Conservation (phyloP, 2,329 filamentous ascomycete genomes). For the Dryadomyces quercus-mongolicae region DNA sequence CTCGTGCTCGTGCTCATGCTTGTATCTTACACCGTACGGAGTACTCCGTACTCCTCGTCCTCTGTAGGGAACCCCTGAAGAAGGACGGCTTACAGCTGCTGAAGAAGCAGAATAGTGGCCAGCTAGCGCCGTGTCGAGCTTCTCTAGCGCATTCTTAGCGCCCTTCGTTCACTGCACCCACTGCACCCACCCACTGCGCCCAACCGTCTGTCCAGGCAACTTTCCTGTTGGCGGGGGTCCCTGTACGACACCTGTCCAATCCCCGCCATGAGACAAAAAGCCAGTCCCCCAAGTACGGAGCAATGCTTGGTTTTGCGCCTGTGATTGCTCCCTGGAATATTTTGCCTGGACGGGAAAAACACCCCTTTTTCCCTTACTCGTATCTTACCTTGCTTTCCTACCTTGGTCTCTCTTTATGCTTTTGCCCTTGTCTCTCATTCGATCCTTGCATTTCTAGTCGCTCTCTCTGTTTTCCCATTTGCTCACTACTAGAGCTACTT, state of each 20-base stretch:
- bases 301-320: too few relatives aligned
- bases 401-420: background rate
- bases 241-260: too few relatives aligned
- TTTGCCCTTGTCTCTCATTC: background rate
- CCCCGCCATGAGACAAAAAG: background rate
- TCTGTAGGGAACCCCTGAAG: too few relatives aligned
- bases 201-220: too few relatives aligned
- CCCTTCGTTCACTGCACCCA: too few relatives aligned
- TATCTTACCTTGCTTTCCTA: background rate
- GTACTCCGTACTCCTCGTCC: too few relatives aligned
- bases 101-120: background rate
- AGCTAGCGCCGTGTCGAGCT: background rate
- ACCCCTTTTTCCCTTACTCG: background rate
- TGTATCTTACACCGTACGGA: too few relatives aligned
- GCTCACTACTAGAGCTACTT: background rate
- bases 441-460: background rate
- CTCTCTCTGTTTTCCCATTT: background rate
- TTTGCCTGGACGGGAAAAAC: background rate
- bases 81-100: background rate
- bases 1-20: too few relatives aligned
- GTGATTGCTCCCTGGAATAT: too few relatives aligned
- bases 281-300: too few relatives aligned
- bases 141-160: background rate
- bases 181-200: too few relatives aligned
- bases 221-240: too few relatives aligned